These are phyloP conservation scores for Endothia cerciana DNA, from an alignment of 2,329 filamentous ascomycete genomes.

Conservation along the genomic window DNA sequence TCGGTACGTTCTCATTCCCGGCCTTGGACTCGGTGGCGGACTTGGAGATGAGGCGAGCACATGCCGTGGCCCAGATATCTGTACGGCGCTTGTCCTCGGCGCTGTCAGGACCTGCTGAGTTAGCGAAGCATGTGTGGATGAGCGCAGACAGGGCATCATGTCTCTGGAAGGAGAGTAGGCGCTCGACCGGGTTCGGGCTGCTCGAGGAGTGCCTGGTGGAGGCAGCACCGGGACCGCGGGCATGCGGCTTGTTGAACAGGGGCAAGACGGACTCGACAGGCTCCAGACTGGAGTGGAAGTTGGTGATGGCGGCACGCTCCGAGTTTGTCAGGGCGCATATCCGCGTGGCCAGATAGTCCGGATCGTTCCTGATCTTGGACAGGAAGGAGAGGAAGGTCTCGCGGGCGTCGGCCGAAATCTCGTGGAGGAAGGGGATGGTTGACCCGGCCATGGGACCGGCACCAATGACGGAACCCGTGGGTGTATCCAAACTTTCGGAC, in stretches of 20 bases:
- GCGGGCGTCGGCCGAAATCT: constrained; percentile 75
- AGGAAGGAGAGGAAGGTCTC: constrained; percentile 80
- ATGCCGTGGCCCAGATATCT: constrained; percentile 85
- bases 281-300: constrained; percentile 78
- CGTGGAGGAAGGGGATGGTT: constrained; percentile 65
- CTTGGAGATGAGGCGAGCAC: constrained; percentile 79
- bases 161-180: constrained; percentile 84
- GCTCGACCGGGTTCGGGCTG: constrained; percentile 70
- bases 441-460: constrained; percentile 45
- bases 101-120: constrained; percentile 80
- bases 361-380: constrained; percentile 80
- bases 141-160: constrained; percentile 84
- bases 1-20: constrained; percentile 47
- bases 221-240: constrained; percentile 43
- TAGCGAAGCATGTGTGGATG: constrained; percentile 87
- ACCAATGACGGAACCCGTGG: constrained; percentile 46
- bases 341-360: constrained; percentile 83
- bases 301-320: constrained; percentile 78
- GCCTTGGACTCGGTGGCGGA: constrained; percentile 75
- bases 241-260: constrained; percentile 60
- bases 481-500: constrained; percentile 55
- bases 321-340: constrained; percentile 74
- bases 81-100: constrained; percentile 79
- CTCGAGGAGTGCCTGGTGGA: constrained; percentile 37
- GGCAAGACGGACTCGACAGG: constrained; percentile 82